A percentile compares a stretch with the other conserved stretches of the same genome.
Conservation (phyloP, 2,329 filamentous ascomycete species). For the Fusarium liriodendri region DNA sequence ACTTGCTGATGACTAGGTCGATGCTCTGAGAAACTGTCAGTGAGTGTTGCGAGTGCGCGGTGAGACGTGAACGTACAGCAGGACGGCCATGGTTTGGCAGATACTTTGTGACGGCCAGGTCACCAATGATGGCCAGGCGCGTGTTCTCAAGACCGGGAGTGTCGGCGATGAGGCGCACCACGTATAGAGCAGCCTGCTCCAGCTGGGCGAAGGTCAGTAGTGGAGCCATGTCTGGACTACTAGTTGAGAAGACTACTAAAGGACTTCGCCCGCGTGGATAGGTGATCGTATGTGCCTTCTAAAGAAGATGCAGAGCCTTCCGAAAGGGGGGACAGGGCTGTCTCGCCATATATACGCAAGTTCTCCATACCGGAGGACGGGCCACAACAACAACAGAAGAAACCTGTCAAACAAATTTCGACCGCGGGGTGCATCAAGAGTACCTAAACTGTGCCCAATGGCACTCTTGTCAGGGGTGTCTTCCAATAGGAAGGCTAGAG, state of each 20-base stretch:
- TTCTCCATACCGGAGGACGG: background rate
- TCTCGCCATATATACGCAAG: slow-evolving; percentile 20
- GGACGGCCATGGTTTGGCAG: slow-evolving; percentile 32
- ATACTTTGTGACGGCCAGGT: slow-evolving; percentile 43
- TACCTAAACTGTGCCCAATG: slow-evolving; percentile 30
- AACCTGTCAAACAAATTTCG: slow-evolving; percentile 1
- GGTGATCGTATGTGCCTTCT: background rate
- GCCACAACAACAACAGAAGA: background rate
- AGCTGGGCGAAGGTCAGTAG: slow-evolving; percentile 50
- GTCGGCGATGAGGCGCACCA: slow-evolving; percentile 83
- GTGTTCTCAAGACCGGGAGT: slow-evolving; percentile 45
- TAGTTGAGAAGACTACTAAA: slow-evolving; percentile 29
- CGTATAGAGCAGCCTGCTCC: slow-evolving; percentile 85
- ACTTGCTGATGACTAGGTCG: slow-evolving; percentile 46
- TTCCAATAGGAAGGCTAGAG: slow-evolving; percentile 21
- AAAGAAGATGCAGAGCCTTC: background rate
- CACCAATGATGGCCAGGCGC: slow-evolving; percentile 42
- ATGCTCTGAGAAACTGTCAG: slow-evolving; percentile 38
- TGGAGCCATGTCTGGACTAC: slow-evolving; percentile 37
- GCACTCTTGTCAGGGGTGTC: slow-evolving; percentile 17
- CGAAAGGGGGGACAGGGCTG: background rate
- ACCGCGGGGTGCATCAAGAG: slow-evolving; percentile 22
- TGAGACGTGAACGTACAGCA: slow-evolving; percentile 20
- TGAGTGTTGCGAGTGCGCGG: accelerated
- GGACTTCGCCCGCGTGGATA: slow-evolving; percentile 27